Base-by-base conservation (phyloP, 1,284 basidiomycete species). In the Tilletiopsis washingtonensis region DNA sequence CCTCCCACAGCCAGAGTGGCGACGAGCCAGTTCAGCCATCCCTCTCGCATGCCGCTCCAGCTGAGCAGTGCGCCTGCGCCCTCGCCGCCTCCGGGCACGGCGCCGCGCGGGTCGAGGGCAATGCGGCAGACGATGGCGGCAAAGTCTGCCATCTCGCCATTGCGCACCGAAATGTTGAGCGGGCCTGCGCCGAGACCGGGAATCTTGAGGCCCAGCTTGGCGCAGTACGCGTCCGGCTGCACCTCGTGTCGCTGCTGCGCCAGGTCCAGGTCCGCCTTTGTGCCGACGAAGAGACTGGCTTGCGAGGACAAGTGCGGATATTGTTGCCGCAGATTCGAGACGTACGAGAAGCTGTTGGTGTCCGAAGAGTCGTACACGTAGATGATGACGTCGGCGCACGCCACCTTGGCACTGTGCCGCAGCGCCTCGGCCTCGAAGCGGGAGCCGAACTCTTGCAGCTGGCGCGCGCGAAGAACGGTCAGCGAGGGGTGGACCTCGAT, bases 331-430 rank as follows among this genome's bases (percentile, higher is more conserved):
- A 97, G 77, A 76, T 96, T 96, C 61, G 89, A 93, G 69, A 98
- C 90, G 76, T 98, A 96, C 43, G 88, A 91, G 74, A 98, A 98
- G 11, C 91, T 96, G 75, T 97, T 97, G 23, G 94, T 97, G 74
- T 98, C 94, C 70, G 88, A 91, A 48, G 90, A 94, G 75, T 98
- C 93, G 74, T 97, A 86, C 34, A 97, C 89, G 74, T 91, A 96
- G 53, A 94, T 81, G 58, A 97, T 85, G 43, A 96, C 87, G 75
- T 97, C 93, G 21, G 89, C 89, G 47, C 86, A 77, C 71, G 93
- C 89, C 32, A 86, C 83, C 76, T 91, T 94, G 76, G 89, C 91
- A 26, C 84, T 80, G 72, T 86, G 91, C 53, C 90, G 82, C 47
- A 98, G 77, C 20, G 83, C 85, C 73, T 97, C 91, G 0, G 86